phyloP scores from a whole-genome alignment of 225 moss, liverwort and hornwort species.

The Marchantia polymorpha region DNA sequence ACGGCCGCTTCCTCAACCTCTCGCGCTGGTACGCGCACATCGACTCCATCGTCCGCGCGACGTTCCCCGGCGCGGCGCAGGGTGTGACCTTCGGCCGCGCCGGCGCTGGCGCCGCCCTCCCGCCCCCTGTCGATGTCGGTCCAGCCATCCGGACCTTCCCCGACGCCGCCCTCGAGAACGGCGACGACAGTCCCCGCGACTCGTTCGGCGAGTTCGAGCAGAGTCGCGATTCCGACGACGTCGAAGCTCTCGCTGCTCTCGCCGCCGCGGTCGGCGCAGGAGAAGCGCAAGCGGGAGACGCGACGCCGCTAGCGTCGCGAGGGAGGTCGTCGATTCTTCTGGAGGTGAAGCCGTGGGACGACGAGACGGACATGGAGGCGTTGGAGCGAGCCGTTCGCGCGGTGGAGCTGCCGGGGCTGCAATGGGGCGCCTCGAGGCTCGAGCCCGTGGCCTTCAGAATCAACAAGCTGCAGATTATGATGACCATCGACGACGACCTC shows the following conservation, averaged over 20 bases:
- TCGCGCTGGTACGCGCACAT: constrained; percentile 78
- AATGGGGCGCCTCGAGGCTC: constrained; percentile 76
- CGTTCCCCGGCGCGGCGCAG: constrained; percentile 34
- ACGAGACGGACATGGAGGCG: constrained; percentile 73
- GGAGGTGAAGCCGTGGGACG: constrained; percentile 90
- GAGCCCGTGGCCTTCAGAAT: constrained; percentile 30
- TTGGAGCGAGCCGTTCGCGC: constrained; percentile 61
- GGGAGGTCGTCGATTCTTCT: constrained; percentile 70
- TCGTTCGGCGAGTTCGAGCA: constrained; percentile 24
- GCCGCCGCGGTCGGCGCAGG: too few species aligned
- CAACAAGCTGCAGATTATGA: constrained; percentile 53
- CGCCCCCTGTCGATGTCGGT: too few species aligned
- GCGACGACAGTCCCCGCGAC: too few species aligned
- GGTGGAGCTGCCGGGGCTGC: constrained; percentile 59
- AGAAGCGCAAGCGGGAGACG: too few species aligned
- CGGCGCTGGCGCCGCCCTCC: too few species aligned
- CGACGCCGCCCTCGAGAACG: too few species aligned
- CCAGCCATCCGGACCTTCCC: too few species aligned
- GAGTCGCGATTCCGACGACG: constrained; percentile 39
- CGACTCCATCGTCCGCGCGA: constrained; percentile 14
- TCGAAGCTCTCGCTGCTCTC: constrained; percentile 41
- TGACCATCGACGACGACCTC: constrained; percentile 52
- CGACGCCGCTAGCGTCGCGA: constrained; percentile 18
- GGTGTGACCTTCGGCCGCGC: constrained; percentile 63
- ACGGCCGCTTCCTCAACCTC: constrained; percentile 54